Evolutionary conservation across 1,139 yeast species (phyloP).

Genomic region (Geotrichum candidum): DNA sequence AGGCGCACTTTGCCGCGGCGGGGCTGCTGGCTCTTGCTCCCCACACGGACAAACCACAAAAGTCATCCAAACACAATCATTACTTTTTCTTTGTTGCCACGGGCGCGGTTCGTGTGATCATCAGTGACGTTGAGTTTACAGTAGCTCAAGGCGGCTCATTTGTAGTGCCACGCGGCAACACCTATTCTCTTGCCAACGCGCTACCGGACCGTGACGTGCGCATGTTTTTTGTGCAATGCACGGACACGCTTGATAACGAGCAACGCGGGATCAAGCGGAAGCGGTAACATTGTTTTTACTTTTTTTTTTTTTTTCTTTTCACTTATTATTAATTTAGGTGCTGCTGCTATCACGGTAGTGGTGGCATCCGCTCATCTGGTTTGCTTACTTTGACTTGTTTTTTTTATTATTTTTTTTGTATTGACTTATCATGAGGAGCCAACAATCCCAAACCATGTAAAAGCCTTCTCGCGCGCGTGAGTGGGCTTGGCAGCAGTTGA

Average conservation of each 20-base stretch:
- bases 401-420: too few relatives aligned
- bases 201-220: slow-evolving; percentile 52
- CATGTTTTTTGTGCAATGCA: slow-evolving; percentile 73
- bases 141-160: slow-evolving; percentile 73
- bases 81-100: slow-evolving; percentile 68
- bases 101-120: slow-evolving; percentile 64
- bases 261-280: slow-evolving; percentile 4
- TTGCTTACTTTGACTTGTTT: too few relatives aligned
- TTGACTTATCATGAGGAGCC: too few relatives aligned
- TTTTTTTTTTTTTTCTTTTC: not conserved
- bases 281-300: not conserved
- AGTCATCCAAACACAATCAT: slow-evolving; percentile 60
- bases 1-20: slow-evolving; percentile 63
- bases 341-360: too few relatives aligned
- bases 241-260: slow-evolving; percentile 30
- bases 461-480: not conserved
- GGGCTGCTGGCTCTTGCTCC: slow-evolving; percentile 66
- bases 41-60: slow-evolving; percentile 51
- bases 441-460: not conserved
- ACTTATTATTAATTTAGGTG: too few relatives aligned
- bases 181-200: slow-evolving; percentile 53
- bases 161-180: slow-evolving; percentile 72
- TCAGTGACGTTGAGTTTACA: slow-evolving; percentile 54
- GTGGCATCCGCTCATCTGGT: too few relatives aligned
- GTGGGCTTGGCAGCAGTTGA: not conserved